Percentiles rank a stretch among this genome's conserved stretches.
These are phyloP conservation scores for Verticillium nonalfalfae DNA, from an alignment of 2,329 filamentous ascomycete genomes.

Conservation along the genomic window DNA sequence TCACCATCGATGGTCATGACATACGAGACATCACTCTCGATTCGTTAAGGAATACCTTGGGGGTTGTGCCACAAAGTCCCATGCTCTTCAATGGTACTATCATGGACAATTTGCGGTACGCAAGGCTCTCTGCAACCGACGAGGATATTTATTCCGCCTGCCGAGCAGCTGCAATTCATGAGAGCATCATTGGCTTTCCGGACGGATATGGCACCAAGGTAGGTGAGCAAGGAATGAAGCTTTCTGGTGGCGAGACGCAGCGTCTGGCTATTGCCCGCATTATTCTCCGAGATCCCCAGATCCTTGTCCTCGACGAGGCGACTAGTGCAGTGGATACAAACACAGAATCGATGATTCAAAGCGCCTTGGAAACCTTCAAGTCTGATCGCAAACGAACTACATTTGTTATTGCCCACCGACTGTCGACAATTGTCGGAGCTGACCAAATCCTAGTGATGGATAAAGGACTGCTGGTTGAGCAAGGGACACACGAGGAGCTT, in stretches of 20 bases:
- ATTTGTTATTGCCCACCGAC: constrained; percentile 61
- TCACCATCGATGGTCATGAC: constrained; percentile 51
- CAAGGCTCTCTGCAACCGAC: constrained; percentile 44
- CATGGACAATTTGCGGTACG: constrained; percentile 54
- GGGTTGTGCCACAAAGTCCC: constrained; percentile 49
- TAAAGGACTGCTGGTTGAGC: constrained; percentile 56
- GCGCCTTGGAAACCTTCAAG: constrained; percentile 52
- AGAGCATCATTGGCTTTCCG: constrained; percentile 48
- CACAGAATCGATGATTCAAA: constrained; percentile 61
- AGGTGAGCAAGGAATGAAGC: constrained; percentile 48
- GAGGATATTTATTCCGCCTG: constrained; percentile 50
- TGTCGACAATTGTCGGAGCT: constrained; percentile 66
- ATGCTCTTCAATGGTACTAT: constrained; percentile 53
- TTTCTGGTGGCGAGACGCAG: constrained; percentile 62
- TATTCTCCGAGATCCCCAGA: constrained; percentile 66
- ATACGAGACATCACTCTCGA: constrained; percentile 43
- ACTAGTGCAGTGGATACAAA: constrained; percentile 71
- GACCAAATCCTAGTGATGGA: constrained; percentile 61
- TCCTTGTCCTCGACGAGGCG: constrained; percentile 73
- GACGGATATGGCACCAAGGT: constrained; percentile 45
- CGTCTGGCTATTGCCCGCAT: constrained; percentile 64
- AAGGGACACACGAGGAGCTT: constrained; percentile 54
- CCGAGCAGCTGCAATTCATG: constrained; percentile 49
- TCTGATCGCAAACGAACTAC: constrained; percentile 49
- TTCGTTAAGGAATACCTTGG: constrained; percentile 14